These are phyloP conservation scores for Russula brevipes DNA, from an alignment of 768 basidiomycete genomes.

Conservation along the genomic window DNA sequence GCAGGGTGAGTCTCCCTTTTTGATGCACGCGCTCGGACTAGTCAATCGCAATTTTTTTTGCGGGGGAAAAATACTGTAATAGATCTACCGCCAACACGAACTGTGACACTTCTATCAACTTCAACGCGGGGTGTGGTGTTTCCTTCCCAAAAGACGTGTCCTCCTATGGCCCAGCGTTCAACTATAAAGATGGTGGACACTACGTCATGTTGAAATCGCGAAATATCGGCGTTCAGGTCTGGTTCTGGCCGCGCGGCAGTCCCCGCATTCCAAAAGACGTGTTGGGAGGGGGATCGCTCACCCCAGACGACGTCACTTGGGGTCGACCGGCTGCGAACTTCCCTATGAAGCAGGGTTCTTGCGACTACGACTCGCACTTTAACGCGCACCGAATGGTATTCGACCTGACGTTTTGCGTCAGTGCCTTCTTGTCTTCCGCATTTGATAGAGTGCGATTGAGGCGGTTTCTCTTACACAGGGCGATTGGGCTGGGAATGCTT, in stretches of 20 bases:
- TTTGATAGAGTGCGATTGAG: neutral
- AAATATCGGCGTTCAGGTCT: conserved; percentile 47
- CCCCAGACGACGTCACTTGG: conserved; percentile 31
- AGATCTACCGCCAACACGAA: conserved; percentile 40
- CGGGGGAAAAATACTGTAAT: neutral
- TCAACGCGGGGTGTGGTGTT: conserved; percentile 60
- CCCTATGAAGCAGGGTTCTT: conserved; percentile 37
- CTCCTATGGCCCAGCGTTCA: conserved; percentile 48
- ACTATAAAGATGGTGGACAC: conserved; percentile 52
- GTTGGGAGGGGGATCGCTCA: no score
- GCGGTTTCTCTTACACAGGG: conserved; percentile 10
- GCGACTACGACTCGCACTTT: conserved; percentile 51
- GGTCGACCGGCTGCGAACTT: conserved; percentile 47
- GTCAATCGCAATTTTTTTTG: neutral
- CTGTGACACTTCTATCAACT: conserved; percentile 48
- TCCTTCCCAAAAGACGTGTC: conserved; percentile 32
- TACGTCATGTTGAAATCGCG: conserved; percentile 47
- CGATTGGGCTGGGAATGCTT: conserved; percentile 19
- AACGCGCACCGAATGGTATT: conserved; percentile 50
- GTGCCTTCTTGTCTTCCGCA: conserved; percentile 22
- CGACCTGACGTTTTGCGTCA: conserved; percentile 58
- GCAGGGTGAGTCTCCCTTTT: conserved; percentile 38
- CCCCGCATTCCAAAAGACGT: conserved; percentile 35
- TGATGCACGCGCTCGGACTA: neutral
- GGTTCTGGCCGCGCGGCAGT: conserved; percentile 55